Conservation (phyloP, 345 rosid species). For the Eucalyptus leucophloia region DNA sequence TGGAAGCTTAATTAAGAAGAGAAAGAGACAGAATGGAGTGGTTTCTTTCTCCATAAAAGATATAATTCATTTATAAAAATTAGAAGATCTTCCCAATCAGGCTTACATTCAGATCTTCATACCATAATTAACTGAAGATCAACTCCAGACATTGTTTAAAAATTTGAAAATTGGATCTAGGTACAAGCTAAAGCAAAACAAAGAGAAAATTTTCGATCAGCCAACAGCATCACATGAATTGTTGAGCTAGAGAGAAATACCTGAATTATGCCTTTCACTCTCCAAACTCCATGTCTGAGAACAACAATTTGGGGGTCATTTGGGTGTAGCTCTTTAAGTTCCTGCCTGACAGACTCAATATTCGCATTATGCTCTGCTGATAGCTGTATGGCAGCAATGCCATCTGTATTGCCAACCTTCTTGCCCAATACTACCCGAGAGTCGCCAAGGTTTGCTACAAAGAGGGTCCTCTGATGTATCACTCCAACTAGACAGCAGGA, state of each 20-base stretch:
- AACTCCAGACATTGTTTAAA: not conserved
- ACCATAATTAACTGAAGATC: not conserved
- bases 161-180: not conserved
- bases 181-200: not conserved
- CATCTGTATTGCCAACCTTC: conserved; percentile 70
- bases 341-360: conserved; percentile 62
- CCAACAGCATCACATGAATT: not conserved
- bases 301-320: conserved; percentile 81
- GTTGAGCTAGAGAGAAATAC: conserved; percentile 9
- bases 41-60: not conserved
- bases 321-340: conserved; percentile 75
- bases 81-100: not conserved
- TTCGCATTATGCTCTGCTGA: conserved; percentile 93
- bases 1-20: not conserved
- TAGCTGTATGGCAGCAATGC: conserved; percentile 60
- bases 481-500: conserved; percentile 89
- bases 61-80: not conserved
- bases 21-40: not conserved
- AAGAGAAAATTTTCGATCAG: not conserved
- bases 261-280: conserved; percentile 96
- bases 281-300: conserved; percentile 85
- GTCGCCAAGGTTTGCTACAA: conserved; percentile 83
- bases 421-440: conserved; percentile 77
- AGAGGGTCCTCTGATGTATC: conserved; percentile 60
- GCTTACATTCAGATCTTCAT: not conserved